A percentile compares a stretch with the other conserved stretches of the same genome.
These are phyloP conservation scores for Fusarium sp. DNA, from an alignment of 2,329 filamentous ascomycete species.

Conservation along the genomic window DNA sequence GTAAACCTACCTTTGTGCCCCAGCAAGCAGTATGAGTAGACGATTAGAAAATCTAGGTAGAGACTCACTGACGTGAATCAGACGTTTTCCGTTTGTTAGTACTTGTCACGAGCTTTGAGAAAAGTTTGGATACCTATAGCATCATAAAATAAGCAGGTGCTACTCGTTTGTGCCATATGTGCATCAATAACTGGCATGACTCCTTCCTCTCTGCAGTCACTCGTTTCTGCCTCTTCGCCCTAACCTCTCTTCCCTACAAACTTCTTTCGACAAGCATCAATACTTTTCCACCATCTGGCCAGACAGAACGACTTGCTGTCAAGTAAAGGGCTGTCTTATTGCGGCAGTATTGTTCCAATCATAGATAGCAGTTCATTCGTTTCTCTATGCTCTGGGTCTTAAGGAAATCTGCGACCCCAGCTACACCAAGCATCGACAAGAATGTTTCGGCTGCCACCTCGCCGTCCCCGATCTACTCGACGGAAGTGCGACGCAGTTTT, in stretches of 20 bases:
- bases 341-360: conserved; percentile 27
- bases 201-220: conserved; percentile 39
- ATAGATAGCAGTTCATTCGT: conserved; percentile 41
- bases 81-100: background rate
- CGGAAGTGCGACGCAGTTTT: conserved; percentile 6
- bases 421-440: background rate
- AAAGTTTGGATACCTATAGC: background rate
- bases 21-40: too few relatives aligned
- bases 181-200: conserved; percentile 22
- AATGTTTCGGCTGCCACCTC: conserved; percentile 33
- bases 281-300: conserved; percentile 25
- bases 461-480: conserved; percentile 15
- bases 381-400: conserved; percentile 13
- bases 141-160: background rate
- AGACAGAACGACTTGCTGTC: conserved; percentile 13
- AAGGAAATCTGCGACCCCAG: background rate
- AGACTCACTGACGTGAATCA: background rate
- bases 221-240: conserved; percentile 27
- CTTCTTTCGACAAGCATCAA: conserved; percentile 41
- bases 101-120: background rate
- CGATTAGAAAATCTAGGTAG: too few relatives aligned
- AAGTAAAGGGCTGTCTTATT: conserved; percentile 9
- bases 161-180: background rate
- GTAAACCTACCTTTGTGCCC: too few relatives aligned
- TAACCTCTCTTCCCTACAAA: conserved; percentile 37